Evolutionary conservation across 495 filamentous ascomycete genomes (phyloP), one percentile per base, ranked within the genome.

Genomic region (Hyaloscypha hepaticicola): DNA sequence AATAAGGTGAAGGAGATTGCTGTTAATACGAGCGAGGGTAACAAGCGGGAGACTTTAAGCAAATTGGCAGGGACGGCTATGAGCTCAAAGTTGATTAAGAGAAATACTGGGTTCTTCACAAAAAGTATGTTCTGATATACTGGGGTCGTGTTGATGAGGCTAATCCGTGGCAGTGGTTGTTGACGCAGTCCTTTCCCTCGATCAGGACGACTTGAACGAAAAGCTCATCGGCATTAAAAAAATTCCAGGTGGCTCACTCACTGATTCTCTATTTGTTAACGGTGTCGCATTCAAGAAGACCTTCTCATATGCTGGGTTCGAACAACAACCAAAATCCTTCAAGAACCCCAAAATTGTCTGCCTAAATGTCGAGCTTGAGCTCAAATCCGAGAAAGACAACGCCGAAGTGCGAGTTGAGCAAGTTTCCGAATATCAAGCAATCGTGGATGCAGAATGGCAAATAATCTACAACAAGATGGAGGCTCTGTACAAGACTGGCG

Each of bases 201-300:
- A 99, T 77, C 95, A 99, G 76, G 90, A 96, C 63, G 93, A 97
- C 74, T 85, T 99, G 33, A 96, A 97, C 79, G 95, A 97, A 74
- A 97, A 93, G 75, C 86, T 98, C 76, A 98, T 99, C 71, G 95
- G 95, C 70, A 85, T 97, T 74, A 99, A 99, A 82, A 97, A 96
- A 78, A 90, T 98, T 64, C 94, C 93, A 56, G 95, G 95, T 74
- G 95, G 95, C 78, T 96, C 92, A 53, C 86, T 99, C 22, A 94
- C 96, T 73, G 95, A 99, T 74, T 96, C 93, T 9, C 86, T 97
- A 34, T 99, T 97, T 79, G 89, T 99, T 69, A 93, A 99, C 75
- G 95, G 95, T 74, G 95, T 99, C 52, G 93, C 95, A 38, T 99
- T 99, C 82, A 99, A 99, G 84, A 99, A 99, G 82, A 99, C 95